Conservation (phyloP, 2,329 filamentous ascomycete species). For the Stachybotrys chlorohalonatus region DNA sequence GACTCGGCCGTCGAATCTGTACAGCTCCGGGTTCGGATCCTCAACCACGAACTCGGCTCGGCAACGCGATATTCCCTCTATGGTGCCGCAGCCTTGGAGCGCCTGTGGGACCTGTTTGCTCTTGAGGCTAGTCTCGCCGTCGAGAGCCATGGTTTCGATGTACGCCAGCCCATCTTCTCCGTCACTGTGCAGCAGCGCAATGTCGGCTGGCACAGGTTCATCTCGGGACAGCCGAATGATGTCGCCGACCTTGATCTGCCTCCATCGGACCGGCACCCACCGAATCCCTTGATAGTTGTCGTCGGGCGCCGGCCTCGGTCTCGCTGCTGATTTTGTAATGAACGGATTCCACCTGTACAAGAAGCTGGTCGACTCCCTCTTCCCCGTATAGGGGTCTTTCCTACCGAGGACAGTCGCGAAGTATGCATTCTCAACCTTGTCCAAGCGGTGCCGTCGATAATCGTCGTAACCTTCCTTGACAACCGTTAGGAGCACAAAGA, state of each 20-base stretch:
- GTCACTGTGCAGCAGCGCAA: slow-evolving; percentile 67
- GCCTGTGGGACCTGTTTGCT: slow-evolving; percentile 60
- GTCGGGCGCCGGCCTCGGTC: slow-evolving; percentile 29
- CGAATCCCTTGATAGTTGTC: slow-evolving; percentile 49
- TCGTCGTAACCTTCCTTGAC: slow-evolving; percentile 85
- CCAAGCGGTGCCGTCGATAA: slow-evolving; percentile 67
- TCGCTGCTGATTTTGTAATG: slow-evolving; percentile 15
- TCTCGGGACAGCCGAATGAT: slow-evolving; percentile 50
- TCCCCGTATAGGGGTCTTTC: slow-evolving; percentile 22
- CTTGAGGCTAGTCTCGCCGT: slow-evolving; percentile 77
- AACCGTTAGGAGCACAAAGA: slow-evolving; percentile 74
- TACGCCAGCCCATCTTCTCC: slow-evolving; percentile 75
- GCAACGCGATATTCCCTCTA: slow-evolving; percentile 44
- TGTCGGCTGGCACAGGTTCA: slow-evolving; percentile 73
- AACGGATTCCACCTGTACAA: slow-evolving; percentile 23
- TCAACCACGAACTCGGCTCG: slow-evolving; percentile 60
- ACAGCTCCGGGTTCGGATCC: slow-evolving; percentile 69
- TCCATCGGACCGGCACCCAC: slow-evolving; percentile 44
- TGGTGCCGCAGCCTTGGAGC: slow-evolving; percentile 46
- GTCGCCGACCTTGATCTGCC: slow-evolving; percentile 39
- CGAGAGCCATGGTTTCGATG: slow-evolving; percentile 75
- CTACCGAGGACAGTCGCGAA: slow-evolving; percentile 35
- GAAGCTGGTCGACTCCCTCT: slow-evolving; percentile 10
- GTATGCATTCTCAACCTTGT: slow-evolving; percentile 68
- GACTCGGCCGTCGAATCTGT: slow-evolving; percentile 65